Percentiles rank a stretch among this genome's conserved stretches.
phyloP scores from a whole-genome alignment of 2,329 filamentous ascomycete genomes.

The Lachnellula willkommii region DNA sequence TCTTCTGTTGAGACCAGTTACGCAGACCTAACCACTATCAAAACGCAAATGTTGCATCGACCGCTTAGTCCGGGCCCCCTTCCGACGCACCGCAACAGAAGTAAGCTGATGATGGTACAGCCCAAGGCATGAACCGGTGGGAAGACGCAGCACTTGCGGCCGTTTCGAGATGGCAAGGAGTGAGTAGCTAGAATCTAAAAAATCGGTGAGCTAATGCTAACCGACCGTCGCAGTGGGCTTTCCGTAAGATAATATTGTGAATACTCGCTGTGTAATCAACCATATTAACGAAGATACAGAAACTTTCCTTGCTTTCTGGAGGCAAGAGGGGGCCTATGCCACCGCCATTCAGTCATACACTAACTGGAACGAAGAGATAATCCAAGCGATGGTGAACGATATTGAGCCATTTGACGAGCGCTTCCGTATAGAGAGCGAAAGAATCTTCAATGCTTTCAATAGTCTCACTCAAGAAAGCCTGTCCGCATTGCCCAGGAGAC shows the following conservation, averaged over 20 bases:
- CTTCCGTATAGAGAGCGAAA: conserved; percentile 1
- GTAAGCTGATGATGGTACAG: conserved; percentile 5
- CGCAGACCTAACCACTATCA: neutral
- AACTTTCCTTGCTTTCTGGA: conserved; percentile 13
- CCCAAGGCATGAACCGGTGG: conserved; percentile 6
- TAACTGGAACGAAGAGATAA: conserved; percentile 13
- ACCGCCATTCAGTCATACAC: neutral
- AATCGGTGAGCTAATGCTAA: neutral
- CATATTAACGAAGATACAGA: conserved; percentile 2
- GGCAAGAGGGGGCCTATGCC: conserved; percentile 7
- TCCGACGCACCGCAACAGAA: neutral
- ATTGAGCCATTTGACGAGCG: conserved; percentile 6
- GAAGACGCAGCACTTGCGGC: conserved; percentile 1
- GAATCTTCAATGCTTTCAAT: conserved; percentile 3
- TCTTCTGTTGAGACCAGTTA: neutral
- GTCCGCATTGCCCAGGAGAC: neutral
- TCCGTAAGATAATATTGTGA: neutral
- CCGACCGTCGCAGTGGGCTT: conserved; percentile 4
- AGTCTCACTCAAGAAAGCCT: neutral
- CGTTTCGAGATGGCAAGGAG: conserved; percentile 1
- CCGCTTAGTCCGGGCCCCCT: conserved; percentile 4
- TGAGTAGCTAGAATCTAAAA: conserved; percentile 1
- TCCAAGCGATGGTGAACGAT: conserved; percentile 10
- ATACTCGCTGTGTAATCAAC: neutral
- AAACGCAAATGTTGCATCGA: conserved; percentile 2